Conservation (phyloP, 495 filamentous ascomycete species). For the Parathielavia appendiculata region DNA sequence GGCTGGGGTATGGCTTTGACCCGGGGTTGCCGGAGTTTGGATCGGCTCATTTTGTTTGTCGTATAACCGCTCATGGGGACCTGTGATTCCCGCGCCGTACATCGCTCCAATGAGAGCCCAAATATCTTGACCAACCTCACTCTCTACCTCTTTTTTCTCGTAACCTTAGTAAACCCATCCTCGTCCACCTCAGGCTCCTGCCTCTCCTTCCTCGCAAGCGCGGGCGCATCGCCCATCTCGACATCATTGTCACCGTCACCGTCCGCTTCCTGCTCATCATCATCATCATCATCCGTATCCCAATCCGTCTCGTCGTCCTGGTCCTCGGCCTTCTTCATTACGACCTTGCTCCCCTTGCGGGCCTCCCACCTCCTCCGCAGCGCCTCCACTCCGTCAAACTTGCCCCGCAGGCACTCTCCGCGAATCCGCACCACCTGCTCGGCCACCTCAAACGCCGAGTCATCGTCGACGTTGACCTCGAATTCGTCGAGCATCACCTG, state of each 20-base stretch:
- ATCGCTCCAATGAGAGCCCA: neutral
- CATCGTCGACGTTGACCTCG: conserved; percentile 85
- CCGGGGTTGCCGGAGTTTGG: conserved; percentile 12
- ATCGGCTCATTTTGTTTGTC: neutral
- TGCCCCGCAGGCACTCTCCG: conserved; percentile 54
- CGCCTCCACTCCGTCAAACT: conserved; percentile 62
- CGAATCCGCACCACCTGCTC: conserved; percentile 63
- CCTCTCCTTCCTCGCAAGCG: conserved; percentile 57
- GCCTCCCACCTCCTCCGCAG: conserved; percentile 63
- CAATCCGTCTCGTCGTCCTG: conserved; percentile 57
- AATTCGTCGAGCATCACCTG: conserved; percentile 96
- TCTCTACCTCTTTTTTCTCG: conserved; percentile 59
- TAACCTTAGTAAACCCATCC: conserved; percentile 89
- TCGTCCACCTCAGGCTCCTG: conserved; percentile 77
- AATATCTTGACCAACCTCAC: neutral
- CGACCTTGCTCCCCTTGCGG: conserved; percentile 48
- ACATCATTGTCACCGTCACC: conserved; percentile 55
- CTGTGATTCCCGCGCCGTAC: neutral
- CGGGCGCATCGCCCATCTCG: conserved; percentile 70
- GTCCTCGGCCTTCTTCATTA: conserved; percentile 57
- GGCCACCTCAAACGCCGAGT: conserved; percentile 69
- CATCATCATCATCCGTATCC: conserved; percentile 39
- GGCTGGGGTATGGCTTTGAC: too few relatives aligned
- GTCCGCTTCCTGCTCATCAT: conserved; percentile 49
- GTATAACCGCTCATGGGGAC: neutral